Evolutionary conservation across 257 asterid genomes (phyloP).

Genomic region (Solanum okadae): DNA sequence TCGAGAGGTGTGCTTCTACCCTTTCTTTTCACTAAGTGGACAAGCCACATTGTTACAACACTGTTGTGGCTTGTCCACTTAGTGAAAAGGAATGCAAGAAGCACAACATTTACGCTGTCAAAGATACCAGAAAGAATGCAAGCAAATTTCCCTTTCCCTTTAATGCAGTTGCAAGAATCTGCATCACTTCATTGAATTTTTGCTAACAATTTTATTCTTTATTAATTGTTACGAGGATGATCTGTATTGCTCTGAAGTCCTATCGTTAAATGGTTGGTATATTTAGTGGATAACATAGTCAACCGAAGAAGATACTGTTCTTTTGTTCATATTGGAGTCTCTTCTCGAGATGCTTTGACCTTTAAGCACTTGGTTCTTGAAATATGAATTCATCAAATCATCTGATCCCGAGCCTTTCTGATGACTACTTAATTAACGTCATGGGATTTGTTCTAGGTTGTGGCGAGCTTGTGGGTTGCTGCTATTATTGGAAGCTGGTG

Average conservation of each 20-base stretch:
- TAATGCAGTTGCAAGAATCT: background rate
- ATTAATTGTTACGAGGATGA: background rate
- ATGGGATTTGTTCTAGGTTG: constrained; percentile 33
- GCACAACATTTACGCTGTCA: background rate
- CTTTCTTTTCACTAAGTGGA: background rate
- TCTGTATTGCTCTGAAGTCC: background rate
- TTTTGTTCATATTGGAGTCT: background rate
- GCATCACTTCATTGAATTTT: background rate
- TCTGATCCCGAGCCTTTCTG: background rate
- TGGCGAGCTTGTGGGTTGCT: constrained; percentile 51
- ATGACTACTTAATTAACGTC: background rate
- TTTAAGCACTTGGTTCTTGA: background rate
- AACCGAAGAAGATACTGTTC: background rate
- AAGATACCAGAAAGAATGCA: background rate
- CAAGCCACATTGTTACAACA: background rate
- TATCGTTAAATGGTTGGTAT: background rate
- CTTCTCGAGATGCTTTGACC: background rate
- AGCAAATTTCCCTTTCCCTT: background rate
- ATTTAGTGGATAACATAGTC: background rate
- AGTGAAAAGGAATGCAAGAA: background rate
- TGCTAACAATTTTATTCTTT: background rate
- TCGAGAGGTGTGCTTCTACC: background rate
- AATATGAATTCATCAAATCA: background rate
- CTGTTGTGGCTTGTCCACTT: too few relatives aligned
- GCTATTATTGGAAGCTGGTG: constrained; percentile 91